Evolutionary conservation across 2,329 filamentous ascomycete genomes (phyloP), one percentile per base, ranked within the genome.

Genomic region (Colletotrichum agaves): DNA sequence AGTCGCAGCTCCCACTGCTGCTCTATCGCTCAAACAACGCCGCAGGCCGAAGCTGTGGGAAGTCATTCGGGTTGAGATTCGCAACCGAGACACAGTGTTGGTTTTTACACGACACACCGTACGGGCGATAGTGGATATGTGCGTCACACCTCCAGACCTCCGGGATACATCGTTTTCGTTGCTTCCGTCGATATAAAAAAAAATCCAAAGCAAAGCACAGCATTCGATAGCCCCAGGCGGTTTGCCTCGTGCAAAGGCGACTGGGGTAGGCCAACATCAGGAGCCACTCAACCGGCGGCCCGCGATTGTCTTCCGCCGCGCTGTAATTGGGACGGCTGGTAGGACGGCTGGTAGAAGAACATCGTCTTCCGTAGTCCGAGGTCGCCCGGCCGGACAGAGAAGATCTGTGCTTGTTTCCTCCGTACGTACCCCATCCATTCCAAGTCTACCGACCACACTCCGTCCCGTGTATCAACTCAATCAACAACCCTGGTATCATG

Each of bases 11-110:
- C 39, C 12, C 52, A 39, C 17, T 19, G 10, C 6, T 10, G 11
- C 17, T n/a, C 49, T 15, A 27, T 35, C n/a, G 31, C 15, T 21
- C 52, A 37, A 15, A 19, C 12, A 35, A n/a, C n/a, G 6, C 49
- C 37, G 17, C 12, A 55, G 17, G 12, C 11, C 33, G 37, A 21
- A 21, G 27, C 13, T 35, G 12, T 19, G 2, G 21, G 12, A 31
- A 35, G 31, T 37, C 17, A 53, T 50, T 66, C 63, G 41, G 58
- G 63, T 46, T 62, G 39, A 21, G 27, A 47, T 41, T 60, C 55
- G 65, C 41, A 43, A 50, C 61, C 65, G 39, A 59, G 17, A 13
- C 33, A 68, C 65, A 60, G 61, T 68, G 33, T 60, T 53, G 53
- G 46, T 15, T 7, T 17, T 60, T 43, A 19, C 50, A 23, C 46